Base-by-base conservation (phyloP, 768 basidiomycete species). In the Tulasnella sp. region DNA sequence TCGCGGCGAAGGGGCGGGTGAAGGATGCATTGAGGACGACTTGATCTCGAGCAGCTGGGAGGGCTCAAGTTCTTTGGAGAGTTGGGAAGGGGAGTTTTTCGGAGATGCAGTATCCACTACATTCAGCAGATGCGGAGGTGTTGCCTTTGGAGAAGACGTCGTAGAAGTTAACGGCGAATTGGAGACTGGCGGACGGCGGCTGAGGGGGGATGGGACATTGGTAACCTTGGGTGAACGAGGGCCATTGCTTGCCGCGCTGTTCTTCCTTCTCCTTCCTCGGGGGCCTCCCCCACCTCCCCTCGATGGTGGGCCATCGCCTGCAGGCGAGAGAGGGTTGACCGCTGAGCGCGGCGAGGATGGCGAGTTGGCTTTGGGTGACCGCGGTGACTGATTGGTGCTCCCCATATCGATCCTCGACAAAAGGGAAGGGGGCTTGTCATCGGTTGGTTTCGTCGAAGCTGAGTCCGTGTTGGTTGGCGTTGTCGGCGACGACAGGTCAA, bases 1-100 rank as follows among this genome's bases (percentile, higher is more conserved):
- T 69, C 76, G 57, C 39, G 76, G 57, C 16, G 76, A 77, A 35
- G 76, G 76, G 13, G 69, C 61, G 1, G 76, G 76, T 35, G 76
- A 77, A 39, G 67, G 55, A 70, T 42, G 74, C 18, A 73, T 10
- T 0, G 51, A 23, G 51, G 51, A 51, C 51, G 51, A 51, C 51
- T 20, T 51, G 51, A 51, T 51, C n/a, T 51, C 51, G 23, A 51
- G 5, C 51, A 51, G 51, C 10, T 51, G 51, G 10, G 51, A 51
- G 51, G 51, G 72, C 72, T 73, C 46, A 11, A 73, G 72, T 37
- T 51, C 51, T n/a, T 51, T 51, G 51, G 51, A n/a, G 23, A 51
- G 51, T 51, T 51, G 51, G 51, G 51, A 51, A 23, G 51, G 51
- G 10, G 51, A 51, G 51, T n/a, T 51, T 51, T 51, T 51, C 51